phyloP scores from a whole-genome alignment of 2,329 filamentous ascomycete genomes.

The Clonostachys sp. region DNA sequence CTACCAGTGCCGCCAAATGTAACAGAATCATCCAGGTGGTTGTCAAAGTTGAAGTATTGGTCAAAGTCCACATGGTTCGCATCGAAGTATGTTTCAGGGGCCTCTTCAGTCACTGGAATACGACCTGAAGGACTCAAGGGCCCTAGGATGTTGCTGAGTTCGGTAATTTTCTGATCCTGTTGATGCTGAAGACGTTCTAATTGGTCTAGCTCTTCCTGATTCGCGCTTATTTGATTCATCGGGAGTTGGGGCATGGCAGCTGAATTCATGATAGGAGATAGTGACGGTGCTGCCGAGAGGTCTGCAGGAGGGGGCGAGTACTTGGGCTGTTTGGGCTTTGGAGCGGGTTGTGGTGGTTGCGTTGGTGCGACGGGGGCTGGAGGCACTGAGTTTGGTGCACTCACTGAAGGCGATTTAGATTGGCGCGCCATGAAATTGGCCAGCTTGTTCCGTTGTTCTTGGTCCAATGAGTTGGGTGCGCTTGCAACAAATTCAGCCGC shows the following conservation, averaged over 20 bases:
- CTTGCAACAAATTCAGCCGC: slow-evolving; percentile 44
- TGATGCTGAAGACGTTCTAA: slow-evolving; percentile 75
- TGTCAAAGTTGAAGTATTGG: slow-evolving; percentile 43
- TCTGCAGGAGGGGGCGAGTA: slow-evolving; percentile 7
- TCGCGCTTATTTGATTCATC: slow-evolving; percentile 61
- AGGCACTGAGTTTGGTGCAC: slow-evolving; percentile 9
- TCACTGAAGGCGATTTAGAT: slow-evolving; percentile 15
- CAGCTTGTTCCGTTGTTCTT: slow-evolving; percentile 54
- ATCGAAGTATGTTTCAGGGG: slow-evolving; percentile 21
- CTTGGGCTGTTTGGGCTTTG: slow-evolving; percentile 8
- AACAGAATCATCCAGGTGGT: slow-evolving; percentile 23
- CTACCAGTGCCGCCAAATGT: slow-evolving; percentile 35
- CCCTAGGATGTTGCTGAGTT: slow-evolving; percentile 68
- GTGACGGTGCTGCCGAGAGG: slow-evolving; percentile 22
- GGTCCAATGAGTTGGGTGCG: slow-evolving; percentile 47
- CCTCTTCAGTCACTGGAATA: slow-evolving; percentile 59
- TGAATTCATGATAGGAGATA: slow-evolving; percentile 46
- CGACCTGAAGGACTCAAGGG: slow-evolving; percentile 76
- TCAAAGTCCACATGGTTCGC: slow-evolving; percentile 39
- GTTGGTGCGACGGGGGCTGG: slow-evolving; percentile 3
- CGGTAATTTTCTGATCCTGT: slow-evolving; percentile 72
- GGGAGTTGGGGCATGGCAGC: slow-evolving; percentile 39
- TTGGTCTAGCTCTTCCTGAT: slow-evolving; percentile 71
- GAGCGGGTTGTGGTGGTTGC: slow-evolving; percentile 7
- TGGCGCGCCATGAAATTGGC: slow-evolving; percentile 55